Evolutionary conservation across 192 early-diverging fungal genomes (phyloP).

Genomic region (Dimargaris verticillata): DNA sequence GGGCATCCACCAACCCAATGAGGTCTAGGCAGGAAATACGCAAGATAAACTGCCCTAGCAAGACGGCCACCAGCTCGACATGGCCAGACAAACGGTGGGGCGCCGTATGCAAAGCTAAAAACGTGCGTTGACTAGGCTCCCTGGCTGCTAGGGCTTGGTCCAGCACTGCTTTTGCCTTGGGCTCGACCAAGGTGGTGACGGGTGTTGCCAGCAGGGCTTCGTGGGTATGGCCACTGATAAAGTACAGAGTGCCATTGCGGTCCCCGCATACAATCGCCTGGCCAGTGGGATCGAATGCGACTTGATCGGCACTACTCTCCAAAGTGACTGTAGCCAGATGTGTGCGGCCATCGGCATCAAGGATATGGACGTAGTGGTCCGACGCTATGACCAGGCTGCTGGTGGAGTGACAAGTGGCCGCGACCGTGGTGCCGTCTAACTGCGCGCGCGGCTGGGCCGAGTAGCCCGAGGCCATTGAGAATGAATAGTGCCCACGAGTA

Average conservation of each 20-base stretch:
- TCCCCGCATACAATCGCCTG: background rate
- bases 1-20: background rate
- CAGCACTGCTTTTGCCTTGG: too few species aligned
- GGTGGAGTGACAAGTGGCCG: background rate
- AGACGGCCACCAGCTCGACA: background rate
- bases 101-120: background rate
- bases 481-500: too few species aligned
- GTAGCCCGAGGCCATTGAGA: too few species aligned
- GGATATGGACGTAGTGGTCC: background rate
- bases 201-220: background rate
- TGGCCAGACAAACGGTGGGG: background rate
- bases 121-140: background rate
- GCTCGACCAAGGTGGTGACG: background rate
- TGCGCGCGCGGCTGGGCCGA: too few species aligned
- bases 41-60: background rate
- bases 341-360: background rate
- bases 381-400: background rate
- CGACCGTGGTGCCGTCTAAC: too few species aligned
- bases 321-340: constrained; percentile 3
- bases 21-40: background rate
- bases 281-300: background rate
- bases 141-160: background rate
- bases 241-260: background rate
- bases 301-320: background rate
- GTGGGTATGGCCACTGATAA: background rate